A percentile compares a stretch with the other conserved stretches of the same genome.
Evolutionary conservation across 352 stramenopile genomes (phyloP).

Genomic region (Globisporangium middletonii): DNA sequence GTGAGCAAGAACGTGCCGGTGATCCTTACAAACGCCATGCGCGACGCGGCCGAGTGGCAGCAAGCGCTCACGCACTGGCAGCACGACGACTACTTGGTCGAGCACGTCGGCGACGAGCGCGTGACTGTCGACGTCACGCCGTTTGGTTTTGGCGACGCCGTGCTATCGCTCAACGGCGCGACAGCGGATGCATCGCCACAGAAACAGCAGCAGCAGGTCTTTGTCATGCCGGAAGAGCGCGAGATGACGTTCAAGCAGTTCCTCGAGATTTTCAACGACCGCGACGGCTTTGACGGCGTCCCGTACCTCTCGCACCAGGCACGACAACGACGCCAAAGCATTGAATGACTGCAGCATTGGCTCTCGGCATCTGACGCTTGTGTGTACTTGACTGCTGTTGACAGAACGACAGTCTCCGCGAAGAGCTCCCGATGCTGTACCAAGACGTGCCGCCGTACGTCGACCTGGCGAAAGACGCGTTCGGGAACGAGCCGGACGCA

Average conservation of each 20-base stretch:
- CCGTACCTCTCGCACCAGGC: conserved; percentile 82
- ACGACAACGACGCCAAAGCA: neutral
- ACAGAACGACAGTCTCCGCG: conserved; percentile 72
- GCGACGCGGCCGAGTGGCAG: conserved; percentile 37
- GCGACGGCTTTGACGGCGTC: conserved; percentile 56
- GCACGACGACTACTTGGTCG: conserved; percentile 47
- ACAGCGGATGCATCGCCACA: neutral
- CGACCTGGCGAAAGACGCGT: conserved; percentile 49
- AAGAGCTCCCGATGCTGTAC: conserved; percentile 61
- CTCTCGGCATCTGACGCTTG: too few relatives aligned
- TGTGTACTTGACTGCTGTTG: neutral
- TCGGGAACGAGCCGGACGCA: conserved; percentile 76
- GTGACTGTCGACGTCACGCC: conserved; percentile 81
- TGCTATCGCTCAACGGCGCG: conserved; percentile 31
- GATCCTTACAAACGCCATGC: conserved; percentile 65
- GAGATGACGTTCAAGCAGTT: conserved; percentile 63
- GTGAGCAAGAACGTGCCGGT: conserved; percentile 76
- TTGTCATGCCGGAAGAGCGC: conserved; percentile 81
- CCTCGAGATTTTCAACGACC: conserved; percentile 38
- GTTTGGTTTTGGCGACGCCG: conserved; percentile 63
- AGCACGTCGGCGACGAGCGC: conserved; percentile 26
- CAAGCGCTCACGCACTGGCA: conserved; percentile 42
- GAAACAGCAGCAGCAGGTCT: conserved; percentile 16
- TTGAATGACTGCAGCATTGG: neutral
- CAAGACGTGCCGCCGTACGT: conserved; percentile 59